Evolutionary conservation across 2,329 filamentous ascomycete species (phyloP), one percentile per base, ranked within the genome.

Genomic region (Kalmusia sp.): DNA sequence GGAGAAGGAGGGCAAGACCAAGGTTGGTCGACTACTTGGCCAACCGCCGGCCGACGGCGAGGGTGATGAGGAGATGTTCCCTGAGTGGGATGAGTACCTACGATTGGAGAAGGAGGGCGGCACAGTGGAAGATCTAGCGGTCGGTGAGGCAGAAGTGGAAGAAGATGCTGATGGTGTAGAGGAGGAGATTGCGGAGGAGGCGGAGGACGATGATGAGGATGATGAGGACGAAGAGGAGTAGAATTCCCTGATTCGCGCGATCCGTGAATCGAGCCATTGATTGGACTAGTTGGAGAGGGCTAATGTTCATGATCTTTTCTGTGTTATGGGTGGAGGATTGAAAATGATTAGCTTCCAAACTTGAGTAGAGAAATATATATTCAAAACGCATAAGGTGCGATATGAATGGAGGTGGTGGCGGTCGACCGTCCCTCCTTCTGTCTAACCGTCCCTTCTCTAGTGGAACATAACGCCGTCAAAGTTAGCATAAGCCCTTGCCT

Each of bases 51-150:
- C 52, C 7, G 91, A 92, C 54, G 77, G 76, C 2, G 82, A 83
- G 55, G 79, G 80, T 6, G 84, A 86, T 55, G 89, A 89, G 34
- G 93, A 96, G 2, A 83, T 99, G 63, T 99, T 99, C 78, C 93
- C 93, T 0, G 92, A 97, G 68, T 99, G 95, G 95, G 90, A 96
- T 4, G 89, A 95, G 75, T 97, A 91, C 80, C 72, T 98, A 64
- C 83, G 84, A 68, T 72, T 96, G 57, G 95, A 98, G 79, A 84
- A 83, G 54, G 87, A 92, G 64, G 89, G 90, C 3, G 81, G 80
- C 3, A 72, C 77, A 45, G 76, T 76, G 28, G 75, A 75, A 35
- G 73, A 73, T 49, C 57, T 68, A 51, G 48, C 51, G 11, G 60
- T 51, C 7, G 58, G 31, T 14, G 58, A 43, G 8, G 69, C 62